Percentiles rank a stretch among this genome's conserved stretches.
Evolutionary conservation across 1,284 basidiomycete genomes (phyloP).

Genomic region (Rhodotorula sp.): DNA sequence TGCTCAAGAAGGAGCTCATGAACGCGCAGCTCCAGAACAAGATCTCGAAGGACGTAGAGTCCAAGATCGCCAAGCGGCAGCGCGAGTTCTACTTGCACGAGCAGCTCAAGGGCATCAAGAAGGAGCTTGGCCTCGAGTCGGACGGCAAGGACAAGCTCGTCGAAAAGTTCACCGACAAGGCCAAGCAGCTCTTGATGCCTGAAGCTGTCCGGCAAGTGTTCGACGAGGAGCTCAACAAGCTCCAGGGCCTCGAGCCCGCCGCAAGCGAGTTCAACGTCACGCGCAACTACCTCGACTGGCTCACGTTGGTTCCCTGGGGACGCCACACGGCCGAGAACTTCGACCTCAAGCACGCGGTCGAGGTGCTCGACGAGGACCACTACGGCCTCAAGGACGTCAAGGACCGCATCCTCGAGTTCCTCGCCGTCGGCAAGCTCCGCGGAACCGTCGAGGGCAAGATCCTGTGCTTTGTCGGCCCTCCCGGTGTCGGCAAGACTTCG

Average conservation of each 20-base stretch:
- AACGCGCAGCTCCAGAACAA: conserved; percentile 95
- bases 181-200: conserved; percentile 85
- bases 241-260: conserved; percentile 81
- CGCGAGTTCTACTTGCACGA: conserved; percentile 98
- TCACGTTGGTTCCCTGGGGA: conserved; percentile 97
- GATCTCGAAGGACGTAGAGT: conserved; percentile 90
- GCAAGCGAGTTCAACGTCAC: conserved; percentile 89
- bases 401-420: conserved; percentile 94
- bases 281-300: conserved; percentile 92
- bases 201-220: conserved; percentile 90
- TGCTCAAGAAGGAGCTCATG: conserved; percentile 97
- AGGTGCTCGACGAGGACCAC: conserved; percentile 91
- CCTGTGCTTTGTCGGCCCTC: conserved; percentile 92
- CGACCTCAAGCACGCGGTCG: conserved; percentile 78
- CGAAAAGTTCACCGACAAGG: conserved; percentile 93
- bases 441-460: conserved; percentile 99
- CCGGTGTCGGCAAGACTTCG: conserved; percentile 67
- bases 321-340: conserved; percentile 93
- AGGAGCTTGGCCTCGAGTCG: conserved; percentile 94
- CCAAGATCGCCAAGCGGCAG: conserved; percentile 95
- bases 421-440: conserved; percentile 93
- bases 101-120: conserved; percentile 98
- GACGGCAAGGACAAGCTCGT: conserved; percentile 98
- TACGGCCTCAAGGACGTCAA: conserved; percentile 96
- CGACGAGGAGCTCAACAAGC: conserved; percentile 92